Evolutionary conservation across 768 basidiomycete genomes (phyloP).

Genomic region (Lanmaoa rubissima): DNA sequence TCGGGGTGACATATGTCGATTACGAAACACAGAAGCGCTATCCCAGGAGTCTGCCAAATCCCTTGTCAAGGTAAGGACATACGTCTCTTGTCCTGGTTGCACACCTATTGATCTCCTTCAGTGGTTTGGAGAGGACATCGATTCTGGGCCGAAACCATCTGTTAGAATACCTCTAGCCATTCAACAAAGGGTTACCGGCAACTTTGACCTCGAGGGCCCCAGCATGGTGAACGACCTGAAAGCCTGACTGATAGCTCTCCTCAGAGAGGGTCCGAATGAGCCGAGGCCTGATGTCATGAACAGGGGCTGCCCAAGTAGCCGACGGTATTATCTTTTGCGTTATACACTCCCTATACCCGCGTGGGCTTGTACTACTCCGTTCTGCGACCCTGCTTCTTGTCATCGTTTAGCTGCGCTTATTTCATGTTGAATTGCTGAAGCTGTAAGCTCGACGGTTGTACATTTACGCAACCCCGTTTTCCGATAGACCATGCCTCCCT

Average conservation of each 20-base stretch:
- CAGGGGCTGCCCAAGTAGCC: background rate
- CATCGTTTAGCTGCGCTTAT: background rate
- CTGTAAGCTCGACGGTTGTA: slow-evolving; percentile 5
- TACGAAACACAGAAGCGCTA: slow-evolving; percentile 64
- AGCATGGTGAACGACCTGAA: background rate
- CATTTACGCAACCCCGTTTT: slow-evolving; percentile 12
- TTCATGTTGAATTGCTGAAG: background rate
- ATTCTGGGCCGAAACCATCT: background rate
- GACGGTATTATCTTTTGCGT: background rate
- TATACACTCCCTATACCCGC: background rate
- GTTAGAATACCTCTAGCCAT: background rate
- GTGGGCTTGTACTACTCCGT: background rate
- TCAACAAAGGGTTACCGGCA: background rate
- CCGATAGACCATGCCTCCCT: background rate
- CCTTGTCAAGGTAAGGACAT: slow-evolving; percentile 45
- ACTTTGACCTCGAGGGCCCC: background rate
- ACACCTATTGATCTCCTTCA: slow-evolving; percentile 2
- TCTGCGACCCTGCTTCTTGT: background rate
- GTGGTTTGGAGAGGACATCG: slow-evolving; percentile 35
- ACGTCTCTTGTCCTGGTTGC: background rate
- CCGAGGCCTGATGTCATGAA: background rate
- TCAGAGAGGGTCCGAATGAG: too few relatives aligned
- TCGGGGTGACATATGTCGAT: slow-evolving; percentile 71
- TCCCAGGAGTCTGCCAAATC: slow-evolving; percentile 60
- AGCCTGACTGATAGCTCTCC: background rate